Conservation (phyloP, 768 basidiomycete species). For the Rhizopogon salebrosus region DNA sequence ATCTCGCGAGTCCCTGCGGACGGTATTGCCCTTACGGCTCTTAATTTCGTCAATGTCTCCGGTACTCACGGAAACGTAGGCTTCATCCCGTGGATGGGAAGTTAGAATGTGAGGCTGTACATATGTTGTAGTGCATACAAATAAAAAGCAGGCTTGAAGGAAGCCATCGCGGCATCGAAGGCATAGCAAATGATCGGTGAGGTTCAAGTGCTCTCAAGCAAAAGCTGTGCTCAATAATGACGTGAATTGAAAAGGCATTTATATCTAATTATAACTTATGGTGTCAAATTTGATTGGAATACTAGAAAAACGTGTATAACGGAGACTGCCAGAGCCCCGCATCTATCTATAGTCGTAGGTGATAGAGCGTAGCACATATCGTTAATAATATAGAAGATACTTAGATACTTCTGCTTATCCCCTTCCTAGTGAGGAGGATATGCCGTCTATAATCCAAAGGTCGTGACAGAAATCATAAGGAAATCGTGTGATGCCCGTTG, state of each 20-base stretch:
- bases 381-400: conserved; percentile 18
- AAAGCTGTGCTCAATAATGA: too few relatives aligned
- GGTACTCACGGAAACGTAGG: neutral
- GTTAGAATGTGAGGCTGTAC: neutral
- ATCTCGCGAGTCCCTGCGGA: neutral
- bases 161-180: neutral
- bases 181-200: neutral
- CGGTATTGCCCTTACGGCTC: too few relatives aligned
- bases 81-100: neutral
- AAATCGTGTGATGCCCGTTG: neutral
- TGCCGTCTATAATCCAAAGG: conserved; percentile 2
- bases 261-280: too few relatives aligned
- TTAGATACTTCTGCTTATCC: conserved; percentile 5
- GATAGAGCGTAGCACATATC: conserved; percentile 3
- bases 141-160: neutral
- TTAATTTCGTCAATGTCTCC: neutral
- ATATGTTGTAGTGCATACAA: neutral
- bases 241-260: too few relatives aligned
- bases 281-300: too few relatives aligned
- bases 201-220: neutral
- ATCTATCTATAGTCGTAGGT: neutral
- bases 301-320: neutral
- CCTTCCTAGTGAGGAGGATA: conserved; percentile 10
- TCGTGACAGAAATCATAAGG: neutral
- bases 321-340: neutral